Base-by-base conservation (phyloP, 345 rosid species). In the Aquilaria sinensis region DNA sequence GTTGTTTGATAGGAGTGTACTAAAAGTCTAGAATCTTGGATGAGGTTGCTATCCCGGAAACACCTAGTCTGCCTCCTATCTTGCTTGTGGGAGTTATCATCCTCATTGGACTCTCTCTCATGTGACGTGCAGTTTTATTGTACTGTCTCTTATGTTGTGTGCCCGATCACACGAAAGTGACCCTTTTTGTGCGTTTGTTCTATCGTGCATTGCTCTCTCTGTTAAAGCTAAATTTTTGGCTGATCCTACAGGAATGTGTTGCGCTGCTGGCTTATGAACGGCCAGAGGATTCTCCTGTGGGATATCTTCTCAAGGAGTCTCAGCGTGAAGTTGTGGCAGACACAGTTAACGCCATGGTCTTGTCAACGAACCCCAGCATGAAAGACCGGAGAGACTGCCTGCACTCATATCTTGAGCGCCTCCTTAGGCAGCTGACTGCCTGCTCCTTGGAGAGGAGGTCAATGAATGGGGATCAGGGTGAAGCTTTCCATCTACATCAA, bases 281-380 rank as follows among this genome's bases (percentile, higher is more conserved):
- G 12, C 97, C 96, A 1, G 74, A 68, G 52, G 81, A 88, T 65
- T 88, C 93, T n/a, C 70, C 80, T 13, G 78, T 79, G 5, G 93
- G 96, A 48, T 81, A 82, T 68, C 93, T 90, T 57, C 83, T 94
- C 9, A 79, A 84, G 68, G 88, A 82, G 50, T 77, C 96, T 0
- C 99, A 78, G 59, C 81, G 88, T n/a, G 99, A 94, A 70, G 67
- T 88, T 53, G 96, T 94, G 57, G 97, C 97, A 1, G 99, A 94
- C 73, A 74, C 85, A 0, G 86, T 90, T 51, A 94, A 94, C 60
- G 88, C 90, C 8, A 84, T 85, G 81, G 78, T 94, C 57, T 70
- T 94, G 74, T 84, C 76, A 15, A 78, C 88, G 56, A 85, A 88
- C 67, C 93, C 93, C n/a, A 78, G 81, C 11, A 64, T 70, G 75